A percentile compares a stretch with the other conserved stretches of the same genome.
Conservation (phyloP, 306 rosid genomes). For the Medicago ruthenica region DNA sequence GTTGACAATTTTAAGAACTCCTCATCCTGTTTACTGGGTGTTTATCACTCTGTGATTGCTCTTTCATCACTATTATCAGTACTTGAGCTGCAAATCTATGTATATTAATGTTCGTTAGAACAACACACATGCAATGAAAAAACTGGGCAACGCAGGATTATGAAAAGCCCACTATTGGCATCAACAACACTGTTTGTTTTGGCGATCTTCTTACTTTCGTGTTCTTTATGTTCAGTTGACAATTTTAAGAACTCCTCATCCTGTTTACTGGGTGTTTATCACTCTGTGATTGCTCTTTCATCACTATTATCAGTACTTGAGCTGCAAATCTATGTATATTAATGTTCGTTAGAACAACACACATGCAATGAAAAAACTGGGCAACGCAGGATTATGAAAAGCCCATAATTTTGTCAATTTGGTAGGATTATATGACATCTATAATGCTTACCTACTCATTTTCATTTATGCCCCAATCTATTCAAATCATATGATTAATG, state of each 20-base stretch:
- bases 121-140: not conserved
- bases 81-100: slow-evolving; percentile 9
- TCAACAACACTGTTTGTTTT: not conserved
- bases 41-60: slow-evolving; percentile 9
- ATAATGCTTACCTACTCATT: not conserved
- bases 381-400: not conserved
- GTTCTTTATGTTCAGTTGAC: slow-evolving; percentile 11
- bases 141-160: not conserved
- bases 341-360: not conserved
- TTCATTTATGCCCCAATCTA: too few relatives aligned
- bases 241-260: slow-evolving; percentile 7
- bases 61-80: slow-evolving; percentile 10
- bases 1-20: slow-evolving; percentile 16
- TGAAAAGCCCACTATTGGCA: not conserved
- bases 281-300: slow-evolving; percentile 13
- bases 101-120: not conserved
- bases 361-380: not conserved
- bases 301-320: slow-evolving; percentile 5
- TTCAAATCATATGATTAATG: not conserved
- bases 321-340: slow-evolving; percentile 2
- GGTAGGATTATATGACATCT: slow-evolving; percentile 23
- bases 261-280: slow-evolving; percentile 2
- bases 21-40: slow-evolving; percentile 1
- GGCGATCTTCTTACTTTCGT: slow-evolving; percentile 4
- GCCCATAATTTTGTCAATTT: slow-evolving; percentile 16